These are phyloP conservation scores for Vitis hybrid DNA, from an alignment of 177 flowering plant species.

Conservation along the genomic window DNA sequence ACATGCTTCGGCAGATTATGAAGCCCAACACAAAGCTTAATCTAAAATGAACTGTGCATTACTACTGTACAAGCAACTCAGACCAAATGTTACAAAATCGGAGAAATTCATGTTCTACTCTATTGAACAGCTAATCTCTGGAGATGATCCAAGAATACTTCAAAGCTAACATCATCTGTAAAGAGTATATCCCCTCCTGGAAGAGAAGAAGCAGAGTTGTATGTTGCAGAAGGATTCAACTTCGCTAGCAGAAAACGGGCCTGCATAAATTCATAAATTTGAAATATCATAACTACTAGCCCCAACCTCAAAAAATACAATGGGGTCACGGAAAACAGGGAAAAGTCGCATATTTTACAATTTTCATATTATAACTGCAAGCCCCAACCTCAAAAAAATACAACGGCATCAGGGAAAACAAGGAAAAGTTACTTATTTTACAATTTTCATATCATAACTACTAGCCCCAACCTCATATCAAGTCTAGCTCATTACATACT, in stretches of 20 bases:
- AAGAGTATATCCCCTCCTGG: slow-evolving; percentile 80
- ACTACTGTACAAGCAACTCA: slow-evolving; percentile 28
- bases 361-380: too few relatives aligned
- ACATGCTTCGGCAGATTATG: background rate
- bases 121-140: slow-evolving; percentile 90
- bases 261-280: slow-evolving; percentile 27
- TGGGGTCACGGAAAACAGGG: too few relatives aligned
- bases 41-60: background rate
- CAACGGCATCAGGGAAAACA: too few relatives aligned
- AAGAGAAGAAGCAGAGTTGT: slow-evolving; percentile 54
- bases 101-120: background rate
- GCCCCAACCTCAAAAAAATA: too few relatives aligned
- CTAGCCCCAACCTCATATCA: too few relatives aligned
- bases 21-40: background rate
- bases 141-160: slow-evolving; percentile 93
- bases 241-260: slow-evolving; percentile 71
- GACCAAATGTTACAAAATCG: slow-evolving; percentile 29
- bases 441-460: too few relatives aligned
- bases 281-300: background rate
- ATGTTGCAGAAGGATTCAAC: slow-evolving; percentile 88
- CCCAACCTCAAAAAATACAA: too few relatives aligned
- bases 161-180: slow-evolving; percentile 94
- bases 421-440: too few relatives aligned
- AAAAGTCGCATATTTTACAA: too few relatives aligned
- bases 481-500: too few relatives aligned